Percentiles rank a stretch among this genome's conserved stretches.
Conservation (phyloP, 495 filamentous ascomycete species). For the Pyrenula massariospora region DNA sequence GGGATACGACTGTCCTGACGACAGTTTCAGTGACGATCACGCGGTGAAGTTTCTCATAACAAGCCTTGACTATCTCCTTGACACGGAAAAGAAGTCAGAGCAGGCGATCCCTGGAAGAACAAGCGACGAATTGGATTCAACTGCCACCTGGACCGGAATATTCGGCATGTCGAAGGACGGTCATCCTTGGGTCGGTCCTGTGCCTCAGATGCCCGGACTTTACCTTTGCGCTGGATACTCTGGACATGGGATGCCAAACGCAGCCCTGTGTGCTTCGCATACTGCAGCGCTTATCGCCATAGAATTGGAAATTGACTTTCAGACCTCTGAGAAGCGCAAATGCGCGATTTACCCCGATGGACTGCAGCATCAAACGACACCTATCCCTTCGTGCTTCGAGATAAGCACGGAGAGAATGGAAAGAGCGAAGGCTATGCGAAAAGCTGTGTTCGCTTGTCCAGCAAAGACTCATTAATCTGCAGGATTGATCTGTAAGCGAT, state of each 20-base stretch:
- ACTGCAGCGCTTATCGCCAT: background rate
- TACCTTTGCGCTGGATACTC: slow-evolving; percentile 35
- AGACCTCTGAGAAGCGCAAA: background rate
- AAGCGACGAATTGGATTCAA: background rate
- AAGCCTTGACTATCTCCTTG: slow-evolving; percentile 2
- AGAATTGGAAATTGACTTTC: background rate
- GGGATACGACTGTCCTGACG: slow-evolving; percentile 31
- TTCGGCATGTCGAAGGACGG: slow-evolving; percentile 28
- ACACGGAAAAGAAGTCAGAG: background rate
- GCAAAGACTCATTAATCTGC: too few relatives aligned
- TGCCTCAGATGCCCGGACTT: slow-evolving; percentile 28
- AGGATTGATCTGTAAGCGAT: too few relatives aligned
- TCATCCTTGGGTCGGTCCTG: slow-evolving; percentile 29
- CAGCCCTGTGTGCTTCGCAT: background rate
- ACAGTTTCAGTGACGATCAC: slow-evolving; percentile 32
- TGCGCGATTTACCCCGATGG: background rate
- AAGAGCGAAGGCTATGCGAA: background rate
- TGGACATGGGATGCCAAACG: slow-evolving; percentile 38
- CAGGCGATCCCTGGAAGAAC: background rate
- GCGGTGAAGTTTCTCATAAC: background rate
- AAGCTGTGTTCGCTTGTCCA: too few relatives aligned
- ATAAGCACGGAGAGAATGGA: background rate
- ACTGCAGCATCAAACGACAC: background rate
- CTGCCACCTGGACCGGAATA: slow-evolving; percentile 6
- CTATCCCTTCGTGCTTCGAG: background rate